Evolutionary conservation across 108 stramenopile species (phyloP).

Genomic region (Skeletonema grethae): DNA sequence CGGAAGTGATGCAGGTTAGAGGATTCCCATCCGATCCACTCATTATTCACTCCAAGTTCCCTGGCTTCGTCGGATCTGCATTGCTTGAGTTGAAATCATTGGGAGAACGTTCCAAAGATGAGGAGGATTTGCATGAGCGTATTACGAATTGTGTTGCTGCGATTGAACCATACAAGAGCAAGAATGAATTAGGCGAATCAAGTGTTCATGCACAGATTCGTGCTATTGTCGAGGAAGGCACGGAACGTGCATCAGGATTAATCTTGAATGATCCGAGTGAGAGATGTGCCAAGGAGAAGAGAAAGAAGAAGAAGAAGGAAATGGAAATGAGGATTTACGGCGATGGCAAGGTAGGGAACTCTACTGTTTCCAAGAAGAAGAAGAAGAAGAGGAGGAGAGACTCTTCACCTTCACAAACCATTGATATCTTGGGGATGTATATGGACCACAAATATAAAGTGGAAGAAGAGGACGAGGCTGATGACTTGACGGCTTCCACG

Average conservation of each 20-base stretch:
- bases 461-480: neutral
- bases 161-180: neutral
- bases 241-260: neutral
- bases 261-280: neutral
- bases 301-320: neutral
- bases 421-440: neutral
- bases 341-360: neutral
- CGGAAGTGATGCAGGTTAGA: neutral
- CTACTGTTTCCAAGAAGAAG: neutral
- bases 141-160: neutral
- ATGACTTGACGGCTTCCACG: neutral
- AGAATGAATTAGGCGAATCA: neutral
- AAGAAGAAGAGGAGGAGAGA: neutral
- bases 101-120: neutral
- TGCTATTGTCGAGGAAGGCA: neutral
- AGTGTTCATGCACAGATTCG: neutral
- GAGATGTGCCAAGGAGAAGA: neutral
- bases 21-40: constrained; percentile 2
- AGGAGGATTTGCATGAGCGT: neutral
- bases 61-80: neutral
- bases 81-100: neutral
- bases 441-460: neutral
- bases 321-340: neutral
- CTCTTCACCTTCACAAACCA: neutral
- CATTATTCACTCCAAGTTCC: neutral